Percentiles rank a stretch among this genome's conserved stretches.
Conservation (phyloP, 2,329 filamentous ascomycete genomes). For the Fonsecaea pedrosoi region DNA sequence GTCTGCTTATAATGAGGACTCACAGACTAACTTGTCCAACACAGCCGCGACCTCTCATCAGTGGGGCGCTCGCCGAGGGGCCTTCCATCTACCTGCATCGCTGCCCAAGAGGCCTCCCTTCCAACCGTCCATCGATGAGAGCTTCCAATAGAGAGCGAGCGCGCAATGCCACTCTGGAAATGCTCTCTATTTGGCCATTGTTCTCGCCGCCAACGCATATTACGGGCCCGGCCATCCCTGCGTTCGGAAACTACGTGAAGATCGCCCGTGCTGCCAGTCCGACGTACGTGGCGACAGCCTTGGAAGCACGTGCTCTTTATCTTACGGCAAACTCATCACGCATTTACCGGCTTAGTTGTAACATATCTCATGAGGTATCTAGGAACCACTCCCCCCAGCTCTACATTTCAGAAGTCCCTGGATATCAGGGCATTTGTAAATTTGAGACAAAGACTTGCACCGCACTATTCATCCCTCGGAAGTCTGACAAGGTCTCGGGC, state of each 20-base stretch:
- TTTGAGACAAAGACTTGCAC: constrained; percentile 11
- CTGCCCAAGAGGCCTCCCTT: constrained; percentile 25
- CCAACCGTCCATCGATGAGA: constrained; percentile 8
- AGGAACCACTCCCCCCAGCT: neutral
- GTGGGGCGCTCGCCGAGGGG: constrained; percentile 12
- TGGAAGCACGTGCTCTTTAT: neutral
- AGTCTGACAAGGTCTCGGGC: constrained; percentile 19
- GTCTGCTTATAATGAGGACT: constrained; percentile 32
- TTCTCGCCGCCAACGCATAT: neutral
- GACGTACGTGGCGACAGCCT: neutral
- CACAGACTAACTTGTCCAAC: constrained; percentile 28
- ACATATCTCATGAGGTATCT: neutral
- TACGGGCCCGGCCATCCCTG: neutral
- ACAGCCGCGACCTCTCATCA: constrained; percentile 11
- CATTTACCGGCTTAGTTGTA: neutral
- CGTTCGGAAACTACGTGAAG: neutral
- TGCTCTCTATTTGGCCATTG: constrained; percentile 3
- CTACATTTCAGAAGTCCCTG: neutral
- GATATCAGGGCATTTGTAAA: neutral
- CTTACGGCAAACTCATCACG: neutral
- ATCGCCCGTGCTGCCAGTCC: neutral
- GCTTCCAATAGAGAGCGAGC: constrained; percentile 1
- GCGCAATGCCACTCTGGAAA: constrained; percentile 3
- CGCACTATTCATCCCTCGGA: neutral
- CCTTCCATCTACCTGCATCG: constrained; percentile 18